Evolutionary conservation across 352 stramenopile species (phyloP), one percentile per base, ranked within the genome.

Genomic region (Pythium insidiosum): DNA sequence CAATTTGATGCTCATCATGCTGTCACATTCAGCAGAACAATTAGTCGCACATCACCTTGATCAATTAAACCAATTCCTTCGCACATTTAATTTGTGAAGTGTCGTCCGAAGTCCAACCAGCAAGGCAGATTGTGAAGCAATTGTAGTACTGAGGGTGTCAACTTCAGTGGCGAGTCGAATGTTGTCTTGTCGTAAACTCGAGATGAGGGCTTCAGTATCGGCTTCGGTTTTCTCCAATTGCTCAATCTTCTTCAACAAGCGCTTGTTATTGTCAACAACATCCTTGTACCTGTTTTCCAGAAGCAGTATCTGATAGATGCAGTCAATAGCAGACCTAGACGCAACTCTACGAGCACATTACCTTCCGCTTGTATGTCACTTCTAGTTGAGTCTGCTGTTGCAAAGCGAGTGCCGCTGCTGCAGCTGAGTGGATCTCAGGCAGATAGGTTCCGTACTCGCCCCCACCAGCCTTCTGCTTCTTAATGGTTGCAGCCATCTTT

Each of bases 381-480:
- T 85, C 72, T 21, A 88, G 53, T 38, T 88, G 72, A 3, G 72
- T 65, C n/a, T 85, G 66, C 34, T 88, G 64, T 39, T 88, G 75
- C 5, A 88, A 38, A 12, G 63, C 62, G n/a, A 56, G 56, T 1
- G 68, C 57, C 4, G 60, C 49, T 13, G 56, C 40, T 20, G 53
- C 51, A 0, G 63, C 33, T 0, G 31, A 45, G 18, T 67, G 58
- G 29, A 84, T 84, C 35, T 73, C 55, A 1, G 74, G 71, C 20
- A 87, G 44, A n/a, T 61, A 55, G 7, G 53, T 49, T 4, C 44
- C 30, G 10, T 60, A 47, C 5, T 67, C 48, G 3, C 48, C 37
- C 10, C 13, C 29, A n/a, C 25, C 43, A 7, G 16, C 40, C 20
- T 33, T 58, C 13, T 52, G 63, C 30, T 78, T 47, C 29, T 65